Evolutionary conservation across 2,329 filamentous ascomycete genomes (phyloP), one percentile per base, ranked within the genome.

Genomic region (Fusarium mexicanum): DNA sequence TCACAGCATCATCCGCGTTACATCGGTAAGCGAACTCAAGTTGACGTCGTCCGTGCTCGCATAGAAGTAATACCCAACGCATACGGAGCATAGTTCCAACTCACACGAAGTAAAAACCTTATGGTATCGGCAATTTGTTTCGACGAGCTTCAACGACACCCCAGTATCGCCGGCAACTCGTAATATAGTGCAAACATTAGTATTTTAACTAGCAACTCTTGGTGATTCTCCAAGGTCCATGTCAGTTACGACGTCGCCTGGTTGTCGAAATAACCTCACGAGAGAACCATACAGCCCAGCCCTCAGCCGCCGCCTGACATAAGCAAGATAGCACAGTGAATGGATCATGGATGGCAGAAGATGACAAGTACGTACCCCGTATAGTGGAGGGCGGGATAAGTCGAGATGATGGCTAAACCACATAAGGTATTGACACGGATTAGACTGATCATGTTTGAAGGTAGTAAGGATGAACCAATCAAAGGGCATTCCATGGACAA

Each of bases 361-460:
- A 70, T 35, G 50, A 58, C 59, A 51, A 63, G 40, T 37, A 29
- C n/a, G 26, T 59, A 31, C 44, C 24, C 24, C n/a, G 50, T 13
- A 22, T 38, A 35, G 33, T 62, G 47, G 50, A 59, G 46, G 61
- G 33, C 29, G 29, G 33, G 44, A 22, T 44, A 18, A 58, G 33
- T 60, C 46, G 35, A 63, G 63, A 71, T 61, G 50, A 68, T 35
- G 26, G 71, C 71, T 74, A 71, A 64, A 43, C 71, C 61, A 41
- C 50, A 74, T 68, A 50, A 53, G 59, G 67, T 47, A 35, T 33
- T 43, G 64, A 55, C 58, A 71, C 67, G 67, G 41, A 63, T 66
- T 67, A 73, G 44, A 59, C 55, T 67, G 67, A 72, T 69, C 67
- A 60, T 67, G 72, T 74, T 74, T 74, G 71, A 74, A 53, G 65